phyloP scores from a whole-genome alignment of 2,329 filamentous ascomycete genomes.

The Phaeophleospora eucalypticola region DNA sequence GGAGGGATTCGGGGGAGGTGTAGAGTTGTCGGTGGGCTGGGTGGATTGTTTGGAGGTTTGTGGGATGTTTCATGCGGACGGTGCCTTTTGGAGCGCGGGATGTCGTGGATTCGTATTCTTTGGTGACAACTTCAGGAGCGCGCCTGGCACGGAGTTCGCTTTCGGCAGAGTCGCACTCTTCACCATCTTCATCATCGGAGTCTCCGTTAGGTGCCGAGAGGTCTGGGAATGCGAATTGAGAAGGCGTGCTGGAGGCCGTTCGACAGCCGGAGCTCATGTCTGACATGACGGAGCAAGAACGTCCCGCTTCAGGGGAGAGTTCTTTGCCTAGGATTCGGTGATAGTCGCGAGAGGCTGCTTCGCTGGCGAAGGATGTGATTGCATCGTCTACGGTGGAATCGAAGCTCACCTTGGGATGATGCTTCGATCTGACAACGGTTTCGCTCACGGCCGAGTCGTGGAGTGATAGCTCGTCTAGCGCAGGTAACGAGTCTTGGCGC shows the following conservation, averaged over 20 bases:
- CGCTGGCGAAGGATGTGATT: background rate
- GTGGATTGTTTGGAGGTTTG: conserved; percentile 1
- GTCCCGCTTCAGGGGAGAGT: background rate
- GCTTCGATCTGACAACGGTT: background rate
- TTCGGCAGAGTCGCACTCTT: background rate
- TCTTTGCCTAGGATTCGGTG: background rate
- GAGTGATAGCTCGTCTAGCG: background rate
- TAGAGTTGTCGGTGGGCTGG: conserved; percentile 2
- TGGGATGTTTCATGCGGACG: background rate
- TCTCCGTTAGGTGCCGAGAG: background rate
- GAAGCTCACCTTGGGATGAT: conserved; percentile 1
- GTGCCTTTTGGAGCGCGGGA: background rate
- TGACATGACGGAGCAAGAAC: background rate
- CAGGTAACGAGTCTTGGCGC: background rate
- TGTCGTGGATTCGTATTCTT: conserved; percentile 1
- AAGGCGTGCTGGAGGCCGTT: background rate
- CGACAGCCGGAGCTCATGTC: background rate
- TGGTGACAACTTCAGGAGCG: conserved; percentile 2
- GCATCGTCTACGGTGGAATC: background rate
- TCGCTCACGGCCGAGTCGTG: conserved; percentile 6
- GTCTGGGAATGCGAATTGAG: background rate
- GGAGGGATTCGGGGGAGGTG: background rate
- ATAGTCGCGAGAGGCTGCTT: no score
- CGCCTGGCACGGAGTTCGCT: background rate
- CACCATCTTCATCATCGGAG: background rate